A percentile compares a stretch with the other conserved stretches of the same genome.
Evolutionary conservation across 2,329 filamentous ascomycete genomes (phyloP).

Genomic region (Thermomyces lanuginosus): DNA sequence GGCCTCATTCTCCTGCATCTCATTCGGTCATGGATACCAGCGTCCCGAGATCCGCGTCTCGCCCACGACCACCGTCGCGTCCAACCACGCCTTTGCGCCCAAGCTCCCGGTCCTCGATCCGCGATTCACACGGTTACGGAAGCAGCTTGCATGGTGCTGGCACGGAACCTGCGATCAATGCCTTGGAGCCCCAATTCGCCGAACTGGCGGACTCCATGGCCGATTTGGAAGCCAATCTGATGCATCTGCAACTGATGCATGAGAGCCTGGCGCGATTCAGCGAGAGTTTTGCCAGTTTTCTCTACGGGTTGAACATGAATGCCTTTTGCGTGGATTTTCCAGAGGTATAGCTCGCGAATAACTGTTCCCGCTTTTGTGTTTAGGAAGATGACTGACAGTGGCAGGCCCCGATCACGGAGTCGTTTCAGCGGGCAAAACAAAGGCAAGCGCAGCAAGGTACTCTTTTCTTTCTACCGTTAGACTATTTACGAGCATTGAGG

Average conservation of each 20-base stretch:
- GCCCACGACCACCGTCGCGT: conserved; percentile 47
- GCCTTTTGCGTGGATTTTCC: conserved; percentile 97
- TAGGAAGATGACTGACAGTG: no score
- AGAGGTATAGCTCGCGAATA: conserved; percentile 52
- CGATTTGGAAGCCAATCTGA: conserved; percentile 90
- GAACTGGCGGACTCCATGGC: conserved; percentile 89
- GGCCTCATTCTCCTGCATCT: no score
- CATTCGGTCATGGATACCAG: conserved; percentile 19
- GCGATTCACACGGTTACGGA: conserved; percentile 50
- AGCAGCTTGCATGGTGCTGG: conserved; percentile 16
- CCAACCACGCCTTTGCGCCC: conserved; percentile 86
- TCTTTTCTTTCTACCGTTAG: conserved; percentile 1
- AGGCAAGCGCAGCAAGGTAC: conserved; percentile 37
- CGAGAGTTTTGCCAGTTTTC: conserved; percentile 87
- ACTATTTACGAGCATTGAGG: background rate
- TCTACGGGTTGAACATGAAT: conserved; percentile 97
- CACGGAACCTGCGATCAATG: conserved; percentile 50
- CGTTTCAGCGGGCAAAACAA: conserved; percentile 53
- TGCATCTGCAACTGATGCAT: conserved; percentile 94
- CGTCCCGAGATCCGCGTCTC: conserved; percentile 39
- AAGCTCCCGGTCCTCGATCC: conserved; percentile 75
- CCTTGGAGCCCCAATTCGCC: conserved; percentile 77
- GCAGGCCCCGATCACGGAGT: conserved; percentile 68
- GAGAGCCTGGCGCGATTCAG: conserved; percentile 85
- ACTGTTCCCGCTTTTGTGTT: no score